phyloP scores from a whole-genome alignment of 352 stramenopile genomes.

The Thraustotheca clavata region DNA sequence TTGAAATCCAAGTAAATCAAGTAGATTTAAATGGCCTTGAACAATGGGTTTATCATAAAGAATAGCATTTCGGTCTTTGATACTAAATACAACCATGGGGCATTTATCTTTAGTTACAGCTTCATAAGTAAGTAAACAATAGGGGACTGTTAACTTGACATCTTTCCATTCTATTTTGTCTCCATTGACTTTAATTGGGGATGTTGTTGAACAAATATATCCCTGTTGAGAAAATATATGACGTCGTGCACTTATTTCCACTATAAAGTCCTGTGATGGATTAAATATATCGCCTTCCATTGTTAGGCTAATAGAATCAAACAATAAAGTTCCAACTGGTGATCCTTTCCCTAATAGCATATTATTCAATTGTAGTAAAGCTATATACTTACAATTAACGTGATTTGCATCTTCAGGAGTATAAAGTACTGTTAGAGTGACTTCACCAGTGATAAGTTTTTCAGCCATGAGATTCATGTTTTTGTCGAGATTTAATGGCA shows the following conservation, averaged over 20 bases:
- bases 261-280: neutral
- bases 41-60: constrained; percentile 32
- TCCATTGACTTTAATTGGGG: neutral
- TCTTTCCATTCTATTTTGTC: neutral
- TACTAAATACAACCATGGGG: constrained; percentile 22
- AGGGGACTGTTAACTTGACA: neutral
- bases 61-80: constrained; percentile 46
- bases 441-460: neutral
- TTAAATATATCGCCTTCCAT: neutral
- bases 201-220: neutral
- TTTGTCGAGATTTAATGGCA: constrained; percentile 1
- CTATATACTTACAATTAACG: constrained; percentile 2
- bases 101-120: constrained; percentile 17
- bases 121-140: constrained; percentile 1
- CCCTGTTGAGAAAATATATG: neutral
- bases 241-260: constrained; percentile 6
- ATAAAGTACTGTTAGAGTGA: constrained; percentile 9
- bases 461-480: neutral
- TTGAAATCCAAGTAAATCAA: constrained; percentile 4
- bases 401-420: constrained; percentile 14
- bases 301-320: neutral
- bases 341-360: constrained; percentile 13
- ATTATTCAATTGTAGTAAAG: neutral
- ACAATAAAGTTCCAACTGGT: neutral
- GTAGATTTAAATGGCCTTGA: constrained; percentile 17